Evolutionary conservation across 148 eudicot species (phyloP).

Genomic region (Diospyros kaki): DNA sequence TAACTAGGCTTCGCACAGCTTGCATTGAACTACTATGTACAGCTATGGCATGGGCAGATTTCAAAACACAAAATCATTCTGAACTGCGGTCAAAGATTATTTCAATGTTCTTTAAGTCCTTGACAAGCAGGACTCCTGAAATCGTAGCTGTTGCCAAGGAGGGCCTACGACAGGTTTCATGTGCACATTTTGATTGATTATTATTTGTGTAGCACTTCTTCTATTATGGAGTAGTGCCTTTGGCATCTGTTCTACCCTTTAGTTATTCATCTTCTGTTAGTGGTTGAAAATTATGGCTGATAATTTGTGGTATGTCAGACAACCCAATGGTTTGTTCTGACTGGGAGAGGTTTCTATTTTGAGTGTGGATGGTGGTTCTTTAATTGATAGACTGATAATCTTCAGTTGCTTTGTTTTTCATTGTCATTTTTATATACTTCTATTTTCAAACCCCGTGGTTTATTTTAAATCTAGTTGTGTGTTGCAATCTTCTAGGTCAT

Average conservation of each 20-base stretch:
- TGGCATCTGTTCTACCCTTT: not conserved
- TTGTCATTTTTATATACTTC: slow-evolving; percentile 6
- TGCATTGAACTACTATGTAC: slow-evolving; percentile 97
- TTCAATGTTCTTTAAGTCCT: slow-evolving; percentile 94
- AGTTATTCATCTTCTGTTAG: not conserved
- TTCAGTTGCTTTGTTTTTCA: not conserved
- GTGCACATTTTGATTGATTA: not conserved
- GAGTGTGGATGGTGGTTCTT: not conserved
- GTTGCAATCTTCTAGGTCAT: slow-evolving; percentile 51
- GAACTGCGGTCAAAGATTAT: slow-evolving; percentile 89
- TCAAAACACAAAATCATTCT: slow-evolving; percentile 79
- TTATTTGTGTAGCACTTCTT: not conserved
- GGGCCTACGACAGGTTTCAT: slow-evolving; percentile 84
- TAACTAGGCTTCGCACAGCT: slow-evolving; percentile 87
- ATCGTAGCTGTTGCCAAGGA: slow-evolving; percentile 96
- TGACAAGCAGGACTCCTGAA: slow-evolving; percentile 86
- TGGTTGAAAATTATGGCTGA: not conserved
- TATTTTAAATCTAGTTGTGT: slow-evolving; percentile 5
- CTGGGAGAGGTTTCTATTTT: not conserved
- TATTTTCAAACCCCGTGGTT: not conserved
- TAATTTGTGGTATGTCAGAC: not conserved
- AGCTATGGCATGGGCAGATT: slow-evolving; percentile 98
- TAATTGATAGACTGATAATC: not conserved
- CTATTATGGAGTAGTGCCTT: not conserved
- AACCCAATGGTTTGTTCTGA: not conserved